These are phyloP conservation scores for Diaporthe capsici DNA, from an alignment of 2,329 filamentous ascomycete genomes.

Conservation along the genomic window DNA sequence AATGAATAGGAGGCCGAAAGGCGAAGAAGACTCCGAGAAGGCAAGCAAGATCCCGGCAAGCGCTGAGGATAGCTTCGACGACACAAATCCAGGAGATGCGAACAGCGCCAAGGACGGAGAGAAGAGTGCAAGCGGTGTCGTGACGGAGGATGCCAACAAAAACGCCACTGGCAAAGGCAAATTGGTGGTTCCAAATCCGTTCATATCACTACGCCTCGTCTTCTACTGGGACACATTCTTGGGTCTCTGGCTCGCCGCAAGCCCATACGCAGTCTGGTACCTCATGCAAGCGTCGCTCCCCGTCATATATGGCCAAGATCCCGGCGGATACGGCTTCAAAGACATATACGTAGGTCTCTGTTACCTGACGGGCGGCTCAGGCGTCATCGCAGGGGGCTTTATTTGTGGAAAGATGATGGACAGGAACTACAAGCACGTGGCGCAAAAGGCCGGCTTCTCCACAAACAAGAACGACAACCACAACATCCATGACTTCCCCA, in stretches of 20 bases:
- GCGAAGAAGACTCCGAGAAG: background rate
- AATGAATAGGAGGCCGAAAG: background rate
- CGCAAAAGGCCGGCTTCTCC: too few relatives aligned
- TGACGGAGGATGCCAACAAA: background rate
- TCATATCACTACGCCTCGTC: conserved; percentile 64
- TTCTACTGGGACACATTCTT: conserved; percentile 68
- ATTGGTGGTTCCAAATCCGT: conserved; percentile 64
- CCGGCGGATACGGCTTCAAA: too few relatives aligned
- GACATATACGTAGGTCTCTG: too few relatives aligned
- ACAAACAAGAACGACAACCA: too few relatives aligned
- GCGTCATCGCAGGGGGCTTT: too few relatives aligned
- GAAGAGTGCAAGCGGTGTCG: background rate
- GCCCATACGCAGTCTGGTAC: conserved; percentile 65
- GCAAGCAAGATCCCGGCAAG: background rate
- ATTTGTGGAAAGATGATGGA: too few relatives aligned
- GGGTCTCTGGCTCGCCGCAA: conserved; percentile 54
- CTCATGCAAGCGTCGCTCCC: conserved; percentile 66
- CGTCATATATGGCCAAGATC: conserved; percentile 51
- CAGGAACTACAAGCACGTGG: too few relatives aligned
- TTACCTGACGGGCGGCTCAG: too few relatives aligned
- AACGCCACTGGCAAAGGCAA: conserved; percentile 50
- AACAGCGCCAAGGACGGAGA: background rate
- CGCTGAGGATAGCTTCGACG: background rate
- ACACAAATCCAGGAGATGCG: background rate
- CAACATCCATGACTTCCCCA: too few relatives aligned